Base-by-base conservation (phyloP, 2,329 filamentous ascomycete species). In the Calonectria hongkongensis region DNA sequence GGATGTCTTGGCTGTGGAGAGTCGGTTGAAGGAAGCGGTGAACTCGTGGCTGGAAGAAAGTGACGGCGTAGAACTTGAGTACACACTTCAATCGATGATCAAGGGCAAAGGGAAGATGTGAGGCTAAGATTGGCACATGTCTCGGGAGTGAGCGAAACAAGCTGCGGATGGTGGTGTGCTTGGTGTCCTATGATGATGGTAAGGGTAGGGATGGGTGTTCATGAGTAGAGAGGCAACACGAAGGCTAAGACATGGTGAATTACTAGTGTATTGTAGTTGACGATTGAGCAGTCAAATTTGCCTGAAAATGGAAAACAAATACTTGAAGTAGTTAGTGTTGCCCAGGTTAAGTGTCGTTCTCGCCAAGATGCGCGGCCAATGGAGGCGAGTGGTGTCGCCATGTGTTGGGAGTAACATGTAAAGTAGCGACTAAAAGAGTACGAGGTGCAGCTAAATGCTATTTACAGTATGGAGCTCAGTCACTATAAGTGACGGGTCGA, bases 31-130 rank as follows among this genome's bases (percentile, higher is more conserved):
- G 66, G 41, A 70, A 41, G 62, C 60, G 33, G 75, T 81, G 41
- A 67, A 75, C 27, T 56, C 50, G n/a, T 82, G 81, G 81, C 51
- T 78, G 58, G 64, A 64, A 28, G 68, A 39, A 33, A 64, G 65
- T 2, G 67, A 65, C 50, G 66, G 41, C 0, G 39, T 70, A n/a
- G 68, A 75, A 41, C 75, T 82, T 27, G 78, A 81, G 70, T 81
- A 81, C 69, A 78, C 63, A 41, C 60, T 82, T 43, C 75, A 63
- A 47, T 75, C 78, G 47, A 73, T 60, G 67, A 79, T 68, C 8
- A 82, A 81, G 66, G 81, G 80, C 15, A 82, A 82, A 72, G 66
- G 70, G 18, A 76, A 47, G 56, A 69, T 50, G 16, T 76, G 73
- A 74, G 47, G 48, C 62, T n/a, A 60, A 51, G 33, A 28, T 47